phyloP scores from a whole-genome alignment of 2,329 filamentous ascomycete species.

The Colletotrichum tofieldiae region DNA sequence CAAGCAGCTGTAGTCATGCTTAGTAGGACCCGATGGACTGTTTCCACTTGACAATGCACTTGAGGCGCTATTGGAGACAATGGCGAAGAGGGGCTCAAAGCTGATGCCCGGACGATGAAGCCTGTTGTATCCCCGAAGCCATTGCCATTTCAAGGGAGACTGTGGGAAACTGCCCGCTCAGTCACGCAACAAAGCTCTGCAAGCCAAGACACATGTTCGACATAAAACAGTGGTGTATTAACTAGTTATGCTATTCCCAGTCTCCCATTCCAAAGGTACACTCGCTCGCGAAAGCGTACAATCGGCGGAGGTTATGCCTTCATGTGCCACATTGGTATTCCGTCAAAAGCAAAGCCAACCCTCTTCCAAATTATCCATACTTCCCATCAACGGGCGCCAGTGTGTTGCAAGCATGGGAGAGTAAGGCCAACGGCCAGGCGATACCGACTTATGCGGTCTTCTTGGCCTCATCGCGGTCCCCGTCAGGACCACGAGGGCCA shows the following conservation, averaged over 20 bases:
- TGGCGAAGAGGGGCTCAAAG: too few relatives aligned
- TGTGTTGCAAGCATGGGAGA: background rate
- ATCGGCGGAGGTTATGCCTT: background rate
- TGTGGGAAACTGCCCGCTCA: accelerated
- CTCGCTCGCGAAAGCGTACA: background rate
- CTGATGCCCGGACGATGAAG: background rate
- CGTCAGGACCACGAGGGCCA: conserved; percentile 18
- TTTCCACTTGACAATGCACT: too few relatives aligned
- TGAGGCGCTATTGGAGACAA: too few relatives aligned
- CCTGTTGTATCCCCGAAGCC: background rate
- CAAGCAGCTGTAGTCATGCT: too few relatives aligned
- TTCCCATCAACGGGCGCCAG: background rate
- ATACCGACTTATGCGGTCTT: conserved; percentile 16
- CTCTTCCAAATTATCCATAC: too few relatives aligned
- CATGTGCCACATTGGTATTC: background rate
- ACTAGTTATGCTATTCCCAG: background rate
- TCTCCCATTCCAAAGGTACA: background rate
- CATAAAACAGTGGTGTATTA: too few relatives aligned
- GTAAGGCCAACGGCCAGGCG: background rate
- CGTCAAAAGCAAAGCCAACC: background rate
- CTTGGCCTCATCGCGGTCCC: conserved; percentile 12
- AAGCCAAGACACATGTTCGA: background rate
- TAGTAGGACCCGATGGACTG: too few relatives aligned
- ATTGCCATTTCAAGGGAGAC: background rate
- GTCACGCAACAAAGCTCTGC: background rate